Percentiles rank a stretch among this genome's conserved stretches.
Conservation (phyloP, 345 rosid species). For the Moricandia arvensis region DNA sequence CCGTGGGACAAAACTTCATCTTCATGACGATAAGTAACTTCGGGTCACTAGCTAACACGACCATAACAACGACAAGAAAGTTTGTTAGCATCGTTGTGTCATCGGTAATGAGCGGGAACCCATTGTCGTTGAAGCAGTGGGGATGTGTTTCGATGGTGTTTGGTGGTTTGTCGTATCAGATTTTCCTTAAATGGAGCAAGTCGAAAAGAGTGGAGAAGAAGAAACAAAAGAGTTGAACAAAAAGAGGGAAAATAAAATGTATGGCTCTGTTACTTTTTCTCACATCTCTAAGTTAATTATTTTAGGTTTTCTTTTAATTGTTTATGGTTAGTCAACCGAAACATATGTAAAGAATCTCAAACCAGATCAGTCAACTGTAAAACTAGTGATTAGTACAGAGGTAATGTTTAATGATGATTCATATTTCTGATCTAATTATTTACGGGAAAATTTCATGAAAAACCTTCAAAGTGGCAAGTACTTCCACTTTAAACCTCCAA, state of each 20-base stretch:
- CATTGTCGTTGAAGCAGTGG: constrained; percentile 85
- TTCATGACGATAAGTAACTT: constrained; percentile 89
- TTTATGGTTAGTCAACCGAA: not conserved
- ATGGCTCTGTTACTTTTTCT: constrained; percentile 16
- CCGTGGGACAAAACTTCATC: constrained; percentile 96
- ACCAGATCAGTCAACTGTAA: constrained; percentile 16
- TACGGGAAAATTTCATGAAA: no score
- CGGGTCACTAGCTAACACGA: constrained; percentile 92
- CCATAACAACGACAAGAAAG: constrained; percentile 95
- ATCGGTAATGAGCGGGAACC: constrained; percentile 83
- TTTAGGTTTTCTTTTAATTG: not conserved
- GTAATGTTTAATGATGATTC: not conserved
- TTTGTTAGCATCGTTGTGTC: constrained; percentile 92
- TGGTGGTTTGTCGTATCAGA: constrained; percentile 93
- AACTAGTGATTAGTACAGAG: not conserved
- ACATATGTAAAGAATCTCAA: not conserved
- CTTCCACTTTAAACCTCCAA: no score
- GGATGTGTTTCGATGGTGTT: constrained; percentile 88
- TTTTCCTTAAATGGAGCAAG: constrained; percentile 85
- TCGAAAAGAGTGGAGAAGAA: constrained; percentile 68
- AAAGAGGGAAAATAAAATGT: not conserved
- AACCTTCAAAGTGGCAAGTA: no score
- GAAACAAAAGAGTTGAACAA: constrained; percentile 59
- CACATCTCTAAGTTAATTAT: not conserved
- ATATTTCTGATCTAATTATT: not conserved